phyloP scores from a whole-genome alignment of 805 yeast species.

The Wickerhamomyces hampshirensis region DNA sequence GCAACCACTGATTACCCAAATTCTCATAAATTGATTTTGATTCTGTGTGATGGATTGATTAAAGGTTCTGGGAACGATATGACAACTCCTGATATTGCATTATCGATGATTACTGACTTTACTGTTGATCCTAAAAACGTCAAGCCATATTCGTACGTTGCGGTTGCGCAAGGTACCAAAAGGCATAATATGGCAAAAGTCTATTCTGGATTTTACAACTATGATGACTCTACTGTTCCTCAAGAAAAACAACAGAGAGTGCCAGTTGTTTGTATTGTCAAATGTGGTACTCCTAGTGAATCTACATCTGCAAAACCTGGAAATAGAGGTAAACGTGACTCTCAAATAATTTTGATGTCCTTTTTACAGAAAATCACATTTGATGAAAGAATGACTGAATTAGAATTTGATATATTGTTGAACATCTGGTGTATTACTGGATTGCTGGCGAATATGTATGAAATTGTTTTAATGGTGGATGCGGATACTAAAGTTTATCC shows the following conservation, averaged over 20 bases:
- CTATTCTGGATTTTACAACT: conserved; percentile 89
- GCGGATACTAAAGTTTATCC: conserved; percentile 90
- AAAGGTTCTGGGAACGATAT: conserved; percentile 90
- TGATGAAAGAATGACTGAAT: conserved; percentile 91
- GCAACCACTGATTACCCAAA: conserved; percentile 96
- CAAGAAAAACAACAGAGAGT: conserved; percentile 79
- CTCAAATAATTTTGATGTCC: conserved; percentile 87
- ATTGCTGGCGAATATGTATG: conserved; percentile 77
- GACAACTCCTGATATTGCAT: conserved; percentile 85
- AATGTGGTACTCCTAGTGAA: conserved; percentile 85
- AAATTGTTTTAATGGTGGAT: conserved; percentile 84
- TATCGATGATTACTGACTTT: conserved; percentile 83
- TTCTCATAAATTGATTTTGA: conserved; percentile 81
- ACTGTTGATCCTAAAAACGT: conserved; percentile 70
- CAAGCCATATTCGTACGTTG: conserved; percentile 80
- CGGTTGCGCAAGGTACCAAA: conserved; percentile 90
- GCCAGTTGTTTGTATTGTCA: conserved; percentile 74
- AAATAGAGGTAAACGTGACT: conserved; percentile 94
- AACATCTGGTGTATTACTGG: conserved; percentile 83
- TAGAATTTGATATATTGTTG: conserved; percentile 73
- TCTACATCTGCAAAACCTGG: conserved; percentile 74
- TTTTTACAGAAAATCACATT: conserved; percentile 83
- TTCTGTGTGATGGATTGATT: conserved; percentile 90
- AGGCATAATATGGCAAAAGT: conserved; percentile 98
- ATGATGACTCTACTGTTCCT: conserved; percentile 71